Conservation (phyloP, 768 basidiomycete genomes). For the Phanerochaete sordida region DNA sequence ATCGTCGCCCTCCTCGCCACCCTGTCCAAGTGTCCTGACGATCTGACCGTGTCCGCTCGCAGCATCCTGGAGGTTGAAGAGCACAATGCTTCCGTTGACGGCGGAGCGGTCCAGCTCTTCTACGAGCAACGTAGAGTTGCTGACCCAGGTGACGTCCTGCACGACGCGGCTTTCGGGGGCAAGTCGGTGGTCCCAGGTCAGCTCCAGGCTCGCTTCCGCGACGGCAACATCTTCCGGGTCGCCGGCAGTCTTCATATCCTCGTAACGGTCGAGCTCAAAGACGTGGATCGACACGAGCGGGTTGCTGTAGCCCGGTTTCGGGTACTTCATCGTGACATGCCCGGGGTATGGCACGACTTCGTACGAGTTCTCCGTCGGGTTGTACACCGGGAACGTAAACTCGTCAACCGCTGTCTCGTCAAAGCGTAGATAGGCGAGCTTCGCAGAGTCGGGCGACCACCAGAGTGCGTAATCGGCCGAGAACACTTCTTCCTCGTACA, state of each 20-base stretch:
- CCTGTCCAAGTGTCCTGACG: slow-evolving; percentile 73
- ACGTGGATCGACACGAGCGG: slow-evolving; percentile 81
- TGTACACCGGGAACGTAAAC: slow-evolving; percentile 89
- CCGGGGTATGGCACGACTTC: slow-evolving; percentile 76
- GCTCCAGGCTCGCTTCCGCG: slow-evolving; percentile 45
- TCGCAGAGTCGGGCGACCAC: slow-evolving; percentile 82
- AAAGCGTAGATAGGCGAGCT: slow-evolving; percentile 80
- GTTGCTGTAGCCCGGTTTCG: slow-evolving; percentile 88
- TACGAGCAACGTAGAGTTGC: slow-evolving; percentile 63
- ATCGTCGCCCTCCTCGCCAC: slow-evolving; percentile 84
- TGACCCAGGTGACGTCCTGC: slow-evolving; percentile 86
- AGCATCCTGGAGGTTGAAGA: slow-evolving; percentile 55
- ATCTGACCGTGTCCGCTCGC: slow-evolving; percentile 41
- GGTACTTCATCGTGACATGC: slow-evolving; percentile 66
- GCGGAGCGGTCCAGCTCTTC: slow-evolving; percentile 89
- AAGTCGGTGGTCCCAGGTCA: slow-evolving; percentile 66
- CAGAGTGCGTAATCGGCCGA: slow-evolving; percentile 70
- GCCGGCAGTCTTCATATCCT: slow-evolving; percentile 25
- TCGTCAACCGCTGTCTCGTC: slow-evolving; percentile 89
- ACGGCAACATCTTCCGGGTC: slow-evolving; percentile 27
- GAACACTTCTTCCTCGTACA: slow-evolving; percentile 93
- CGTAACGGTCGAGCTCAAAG: slow-evolving; percentile 67
- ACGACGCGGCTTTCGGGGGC: slow-evolving; percentile 64
- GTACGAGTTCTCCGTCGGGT: slow-evolving; percentile 69
- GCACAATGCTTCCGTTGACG: slow-evolving; percentile 71